A percentile compares a stretch with the other conserved stretches of the same genome.
These are phyloP conservation scores for Sporothrix euskadiensis DNA, from an alignment of 2,329 filamentous ascomycete genomes.

Conservation along the genomic window DNA sequence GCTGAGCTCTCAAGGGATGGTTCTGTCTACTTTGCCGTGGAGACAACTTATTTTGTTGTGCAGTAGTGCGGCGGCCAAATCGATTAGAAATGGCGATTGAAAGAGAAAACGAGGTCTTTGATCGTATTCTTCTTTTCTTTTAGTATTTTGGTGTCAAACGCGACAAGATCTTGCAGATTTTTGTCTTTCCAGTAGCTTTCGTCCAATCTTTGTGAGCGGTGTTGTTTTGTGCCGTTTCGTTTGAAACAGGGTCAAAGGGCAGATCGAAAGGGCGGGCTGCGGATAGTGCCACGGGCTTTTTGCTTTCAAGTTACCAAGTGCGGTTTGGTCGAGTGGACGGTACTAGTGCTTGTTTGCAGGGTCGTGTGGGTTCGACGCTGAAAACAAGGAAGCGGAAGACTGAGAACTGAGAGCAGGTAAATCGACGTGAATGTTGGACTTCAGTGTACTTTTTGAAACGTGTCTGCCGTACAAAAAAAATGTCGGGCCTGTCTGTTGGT, in stretches of 20 bases:
- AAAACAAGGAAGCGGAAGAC: background rate
- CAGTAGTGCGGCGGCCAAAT: slow-evolving; percentile 21
- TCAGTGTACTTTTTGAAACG: background rate
- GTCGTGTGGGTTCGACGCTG: background rate
- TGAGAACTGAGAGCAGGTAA: background rate
- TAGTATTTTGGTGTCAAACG: background rate
- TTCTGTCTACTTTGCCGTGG: slow-evolving; percentile 22
- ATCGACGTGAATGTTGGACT: background rate
- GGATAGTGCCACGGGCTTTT: slow-evolving; percentile 27
- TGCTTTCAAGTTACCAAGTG: background rate
- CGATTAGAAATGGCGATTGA: background rate
- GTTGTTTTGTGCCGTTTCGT: background rate
- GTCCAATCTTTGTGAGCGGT: background rate
- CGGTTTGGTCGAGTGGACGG: background rate
- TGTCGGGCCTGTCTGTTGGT: background rate
- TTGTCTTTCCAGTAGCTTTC: background rate
- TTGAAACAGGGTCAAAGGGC: slow-evolving; percentile 8
- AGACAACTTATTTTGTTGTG: slow-evolving; percentile 24
- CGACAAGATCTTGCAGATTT: background rate
- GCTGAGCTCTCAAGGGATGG: slow-evolving; percentile 28
- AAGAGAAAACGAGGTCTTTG: background rate
- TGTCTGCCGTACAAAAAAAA: background rate
- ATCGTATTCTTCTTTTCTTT: background rate
- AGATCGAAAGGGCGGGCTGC: slow-evolving; percentile 19
- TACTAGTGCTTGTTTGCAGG: slow-evolving; percentile 12